Evolutionary conservation across 2,329 filamentous ascomycete species (phyloP), one percentile per base, ranked within the genome.

Genomic region (Sporothrix mexicana): DNA sequence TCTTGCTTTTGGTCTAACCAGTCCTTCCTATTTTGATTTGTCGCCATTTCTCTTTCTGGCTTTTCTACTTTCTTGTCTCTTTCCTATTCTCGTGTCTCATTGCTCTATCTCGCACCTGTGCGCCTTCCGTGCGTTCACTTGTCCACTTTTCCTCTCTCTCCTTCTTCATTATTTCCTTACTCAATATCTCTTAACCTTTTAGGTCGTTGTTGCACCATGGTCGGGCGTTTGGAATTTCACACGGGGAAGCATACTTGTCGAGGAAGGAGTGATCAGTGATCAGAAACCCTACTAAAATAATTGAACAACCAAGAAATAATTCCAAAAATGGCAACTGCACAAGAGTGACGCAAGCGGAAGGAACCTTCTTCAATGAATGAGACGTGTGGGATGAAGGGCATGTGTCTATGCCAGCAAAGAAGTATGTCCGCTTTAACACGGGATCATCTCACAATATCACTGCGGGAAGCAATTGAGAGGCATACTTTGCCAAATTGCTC

Each of bases 151-250:
- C 30, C 30, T 36, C 30, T 36, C 30, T 36, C 30, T 36, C 30
- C 30, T 55, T n/a, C 41, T 59, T 59, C 36, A 36, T 36, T 62
- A 51, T 13, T 1, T 53, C 36, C 51, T 47, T 30, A 23, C 41
- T 30, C 59, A 36, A 23, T 23, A 12, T 47, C 45, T 23, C 51
- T 20, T 23, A 55, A n/a, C 20, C 20, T 9, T 55, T 66, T 72
- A 47, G 49, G 67, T 69, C 51, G 68, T 68, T 70, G 71, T 12
- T 74, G 74, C 72, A 62, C 45, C 73, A 73, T 72, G 73, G 72
- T n/a, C 53, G 71, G 74, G 74, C 71, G 74, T 75, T 75, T 73
- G 73, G 69, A 72, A 66, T 72, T 72, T 69, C 41, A 47, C 41
- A 47, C 41, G 7, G 6, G 55, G 69, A 23, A 25, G 30, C 53